These are phyloP conservation scores for Calonectria naviculata DNA, from an alignment of 2,329 filamentous ascomycete species.

Conservation along the genomic window DNA sequence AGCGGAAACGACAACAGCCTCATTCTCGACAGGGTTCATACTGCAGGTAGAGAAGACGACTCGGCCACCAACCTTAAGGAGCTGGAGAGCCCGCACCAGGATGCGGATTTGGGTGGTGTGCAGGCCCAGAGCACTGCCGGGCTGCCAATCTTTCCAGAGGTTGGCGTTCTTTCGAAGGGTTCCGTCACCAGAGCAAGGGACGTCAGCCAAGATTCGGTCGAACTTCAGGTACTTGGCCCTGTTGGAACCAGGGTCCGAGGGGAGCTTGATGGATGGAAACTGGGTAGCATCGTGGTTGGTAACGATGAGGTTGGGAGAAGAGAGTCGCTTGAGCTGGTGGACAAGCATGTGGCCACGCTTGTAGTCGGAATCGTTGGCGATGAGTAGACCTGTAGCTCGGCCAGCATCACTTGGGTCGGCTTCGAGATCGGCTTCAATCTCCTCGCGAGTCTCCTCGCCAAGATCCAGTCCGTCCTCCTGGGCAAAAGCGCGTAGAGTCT, in stretches of 20 bases:
- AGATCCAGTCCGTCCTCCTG: slow-evolving; percentile 69
- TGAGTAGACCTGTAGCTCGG: slow-evolving; percentile 87
- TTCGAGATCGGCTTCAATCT: slow-evolving; percentile 63
- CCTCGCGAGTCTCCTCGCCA: slow-evolving; percentile 58
- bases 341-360: slow-evolving; percentile 97
- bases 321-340: slow-evolving; percentile 96
- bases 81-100: slow-evolving; percentile 89
- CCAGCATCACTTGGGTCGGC: slow-evolving; percentile 79
- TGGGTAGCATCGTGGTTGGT: slow-evolving; percentile 98
- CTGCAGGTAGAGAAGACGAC: slow-evolving; percentile 99
- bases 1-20: slow-evolving; percentile 88
- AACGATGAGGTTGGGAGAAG: slow-evolving; percentile 95
- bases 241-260: slow-evolving; percentile 63
- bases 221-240: slow-evolving; percentile 88
- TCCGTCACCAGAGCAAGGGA: slow-evolving; percentile 96
- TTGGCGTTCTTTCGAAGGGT: slow-evolving; percentile 93
- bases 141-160: slow-evolving; percentile 95
- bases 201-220: slow-evolving; percentile 94
- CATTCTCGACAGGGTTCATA: slow-evolving; percentile 98
- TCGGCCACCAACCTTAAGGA: slow-evolving; percentile 93
- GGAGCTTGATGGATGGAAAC: slow-evolving; percentile 92
- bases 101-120: slow-evolving; percentile 91
- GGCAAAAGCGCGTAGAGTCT: slow-evolving; percentile 73
- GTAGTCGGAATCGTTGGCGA: slow-evolving; percentile 97
- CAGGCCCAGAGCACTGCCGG: slow-evolving; percentile 86